phyloP scores from a whole-genome alignment of 352 stramenopile genomes.

The Salisapilia sapeloensis region DNA sequence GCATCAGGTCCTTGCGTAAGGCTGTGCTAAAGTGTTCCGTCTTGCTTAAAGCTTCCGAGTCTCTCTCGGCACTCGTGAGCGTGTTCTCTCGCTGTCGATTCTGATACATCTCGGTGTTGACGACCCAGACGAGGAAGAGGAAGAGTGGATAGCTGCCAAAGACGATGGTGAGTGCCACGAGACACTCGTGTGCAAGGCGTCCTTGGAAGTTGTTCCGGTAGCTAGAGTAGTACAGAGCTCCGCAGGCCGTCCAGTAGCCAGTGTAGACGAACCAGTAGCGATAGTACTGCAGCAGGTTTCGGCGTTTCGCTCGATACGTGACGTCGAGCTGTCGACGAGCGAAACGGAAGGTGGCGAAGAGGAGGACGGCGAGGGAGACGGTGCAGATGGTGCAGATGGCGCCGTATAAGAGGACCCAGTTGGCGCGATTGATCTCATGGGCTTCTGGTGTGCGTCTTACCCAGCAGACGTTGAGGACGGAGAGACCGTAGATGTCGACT shows the following conservation, averaged over 20 bases:
- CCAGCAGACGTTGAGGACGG: conserved; percentile 64
- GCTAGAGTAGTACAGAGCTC: conserved; percentile 48
- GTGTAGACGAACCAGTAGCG: conserved; percentile 66
- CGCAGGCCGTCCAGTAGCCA: conserved; percentile 48
- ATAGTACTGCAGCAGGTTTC: conserved; percentile 75
- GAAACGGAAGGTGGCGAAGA: conserved; percentile 77
- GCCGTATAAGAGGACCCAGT: conserved; percentile 51
- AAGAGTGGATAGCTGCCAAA: conserved; percentile 59
- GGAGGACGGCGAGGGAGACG: conserved; percentile 45
- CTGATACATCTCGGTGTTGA: conserved; percentile 75
- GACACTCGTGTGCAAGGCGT: conserved; percentile 26
- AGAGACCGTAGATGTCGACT: conserved; percentile 37
- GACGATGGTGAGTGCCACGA: conserved; percentile 42
- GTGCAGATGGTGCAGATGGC: conserved; percentile 26
- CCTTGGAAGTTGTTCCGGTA: conserved; percentile 52
- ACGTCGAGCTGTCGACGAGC: conserved; percentile 67
- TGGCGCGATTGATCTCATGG: conserved; percentile 25
- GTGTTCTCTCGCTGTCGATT: conserved; percentile 57
- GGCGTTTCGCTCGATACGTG: conserved; percentile 68
- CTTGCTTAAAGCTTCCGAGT: conserved; percentile 5
- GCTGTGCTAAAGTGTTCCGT: conserved; percentile 72
- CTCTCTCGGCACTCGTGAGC: conserved; percentile 30
- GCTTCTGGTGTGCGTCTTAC: conserved; percentile 28
- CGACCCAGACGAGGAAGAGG: conserved; percentile 53
- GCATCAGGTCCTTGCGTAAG: conserved; percentile 70